These are phyloP conservation scores for Starmerella vitae DNA, from an alignment of 805 yeast genomes.

Conservation along the genomic window DNA sequence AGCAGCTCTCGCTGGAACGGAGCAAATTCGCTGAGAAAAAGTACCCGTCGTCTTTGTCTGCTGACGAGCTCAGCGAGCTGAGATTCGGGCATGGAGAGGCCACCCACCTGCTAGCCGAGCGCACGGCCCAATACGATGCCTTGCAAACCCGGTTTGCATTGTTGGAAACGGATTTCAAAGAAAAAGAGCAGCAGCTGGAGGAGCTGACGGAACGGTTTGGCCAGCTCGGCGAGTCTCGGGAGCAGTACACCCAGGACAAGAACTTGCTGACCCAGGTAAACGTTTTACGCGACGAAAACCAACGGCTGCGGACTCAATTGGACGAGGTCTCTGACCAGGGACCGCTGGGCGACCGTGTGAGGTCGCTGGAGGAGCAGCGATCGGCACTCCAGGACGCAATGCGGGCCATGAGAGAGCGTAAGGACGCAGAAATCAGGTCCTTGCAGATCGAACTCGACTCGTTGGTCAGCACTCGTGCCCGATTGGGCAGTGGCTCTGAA, in stretches of 20 bases:
- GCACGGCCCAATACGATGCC: slow-evolving; percentile 23
- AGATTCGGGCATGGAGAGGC: slow-evolving; percentile 25
- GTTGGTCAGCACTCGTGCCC: not conserved
- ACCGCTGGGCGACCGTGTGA: slow-evolving; percentile 27
- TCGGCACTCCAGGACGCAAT: slow-evolving; percentile 30
- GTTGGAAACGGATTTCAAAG: slow-evolving; percentile 12
- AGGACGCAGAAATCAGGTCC: slow-evolving; percentile 28
- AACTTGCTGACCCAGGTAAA: slow-evolving; percentile 25
- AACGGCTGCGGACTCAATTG: slow-evolving; percentile 22
- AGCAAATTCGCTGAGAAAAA: slow-evolving; percentile 16
- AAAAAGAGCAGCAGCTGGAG: slow-evolving; percentile 3
- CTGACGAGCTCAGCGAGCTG: slow-evolving; percentile 19
- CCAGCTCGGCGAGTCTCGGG: slow-evolving; percentile 17
- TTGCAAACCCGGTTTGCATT: slow-evolving; percentile 21
- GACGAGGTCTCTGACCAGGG: slow-evolving; percentile 26
- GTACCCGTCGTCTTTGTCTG: slow-evolving; percentile 5
- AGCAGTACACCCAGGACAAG: slow-evolving; percentile 12
- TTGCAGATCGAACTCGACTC: slow-evolving; percentile 23
- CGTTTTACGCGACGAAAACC: slow-evolving; percentile 26
- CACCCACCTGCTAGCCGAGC: slow-evolving; percentile 21
- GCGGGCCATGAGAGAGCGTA: slow-evolving; percentile 30
- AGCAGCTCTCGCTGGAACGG: slow-evolving; percentile 26
- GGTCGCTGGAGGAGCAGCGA: slow-evolving; percentile 27
- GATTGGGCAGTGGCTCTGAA: slow-evolving; percentile 8
- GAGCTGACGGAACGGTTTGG: slow-evolving; percentile 8